phyloP scores from a whole-genome alignment of 1,284 basidiomycete genomes.

The Leccinum griseonigrum region DNA sequence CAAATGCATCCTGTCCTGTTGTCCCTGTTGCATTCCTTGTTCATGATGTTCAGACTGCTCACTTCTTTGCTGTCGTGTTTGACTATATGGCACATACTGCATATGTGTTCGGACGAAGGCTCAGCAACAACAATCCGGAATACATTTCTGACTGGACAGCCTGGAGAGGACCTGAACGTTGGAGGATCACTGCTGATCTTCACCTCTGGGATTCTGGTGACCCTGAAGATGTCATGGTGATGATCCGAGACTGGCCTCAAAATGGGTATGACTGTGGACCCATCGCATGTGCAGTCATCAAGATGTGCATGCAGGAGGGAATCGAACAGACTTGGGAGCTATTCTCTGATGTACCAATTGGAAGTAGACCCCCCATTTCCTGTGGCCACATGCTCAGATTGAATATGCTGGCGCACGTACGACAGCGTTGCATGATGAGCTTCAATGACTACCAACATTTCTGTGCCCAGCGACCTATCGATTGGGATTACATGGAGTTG shows the following conservation, averaged over 20 bases:
- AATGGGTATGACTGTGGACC: slow-evolving; percentile 12
- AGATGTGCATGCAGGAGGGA: neutral
- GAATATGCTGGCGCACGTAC: slow-evolving; percentile 1
- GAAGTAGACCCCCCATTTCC: neutral
- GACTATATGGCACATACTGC: neutral
- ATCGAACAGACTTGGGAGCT: neutral
- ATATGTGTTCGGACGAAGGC: slow-evolving; percentile 2
- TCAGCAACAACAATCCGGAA: neutral
- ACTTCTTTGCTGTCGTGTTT: slow-evolving; percentile 12
- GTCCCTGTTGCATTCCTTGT: neutral
- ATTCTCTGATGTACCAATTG: neutral
- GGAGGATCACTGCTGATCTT: slow-evolving; percentile 3
- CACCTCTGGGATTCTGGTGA: slow-evolving; percentile 1
- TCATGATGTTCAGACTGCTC: neutral
- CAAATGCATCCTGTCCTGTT: neutral
- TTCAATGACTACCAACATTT: slow-evolving; percentile 8
- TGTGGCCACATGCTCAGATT: slow-evolving; percentile 5
- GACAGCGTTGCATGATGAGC: neutral
- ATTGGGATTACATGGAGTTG: slow-evolving; percentile 2
- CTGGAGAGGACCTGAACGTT: slow-evolving; percentile 3
- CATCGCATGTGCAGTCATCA: slow-evolving; percentile 1
- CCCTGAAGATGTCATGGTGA: neutral
- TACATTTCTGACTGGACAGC: slow-evolving; percentile 2
- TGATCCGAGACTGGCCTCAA: slow-evolving; percentile 2
- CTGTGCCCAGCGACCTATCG: rapidly evolving